These are phyloP conservation scores for Fusarium sp. DNA, from an alignment of 2,329 filamentous ascomycete species.

Conservation along the genomic window DNA sequence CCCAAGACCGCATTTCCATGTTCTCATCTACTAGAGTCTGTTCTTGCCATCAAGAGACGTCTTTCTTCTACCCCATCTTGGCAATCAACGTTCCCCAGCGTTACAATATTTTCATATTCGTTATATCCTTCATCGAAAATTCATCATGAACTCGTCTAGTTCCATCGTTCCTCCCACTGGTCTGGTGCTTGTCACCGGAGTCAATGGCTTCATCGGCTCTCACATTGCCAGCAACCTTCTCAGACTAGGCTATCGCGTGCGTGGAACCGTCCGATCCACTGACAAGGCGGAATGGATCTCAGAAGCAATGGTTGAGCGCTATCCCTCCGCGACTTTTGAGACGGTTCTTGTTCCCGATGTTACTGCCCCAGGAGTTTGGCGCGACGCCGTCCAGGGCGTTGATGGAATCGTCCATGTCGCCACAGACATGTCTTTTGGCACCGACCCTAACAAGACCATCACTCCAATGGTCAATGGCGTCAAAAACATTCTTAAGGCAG, in stretches of 20 bases:
- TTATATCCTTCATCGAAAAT: neutral
- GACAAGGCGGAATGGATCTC: neutral
- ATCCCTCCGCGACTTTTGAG: neutral
- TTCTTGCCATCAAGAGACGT: no score
- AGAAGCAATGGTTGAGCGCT: neutral
- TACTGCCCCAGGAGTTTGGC: neutral
- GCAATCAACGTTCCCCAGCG: no score
- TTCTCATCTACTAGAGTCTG: no score
- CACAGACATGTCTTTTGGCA: neutral
- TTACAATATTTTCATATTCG: no score
- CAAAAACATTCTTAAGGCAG: neutral
- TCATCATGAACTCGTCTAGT: neutral
- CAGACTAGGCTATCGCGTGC: neutral
- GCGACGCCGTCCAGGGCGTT: neutral
- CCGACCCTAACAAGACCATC: constrained; percentile 1
- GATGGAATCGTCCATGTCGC: constrained; percentile 4
- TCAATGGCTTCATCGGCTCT: constrained; percentile 8
- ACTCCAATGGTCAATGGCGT: neutral
- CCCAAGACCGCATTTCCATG: no score
- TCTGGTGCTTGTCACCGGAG: neutral
- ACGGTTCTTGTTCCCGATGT: neutral
- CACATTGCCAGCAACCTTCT: neutral
- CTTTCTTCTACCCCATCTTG: no score
- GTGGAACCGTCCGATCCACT: neutral
- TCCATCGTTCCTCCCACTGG: constrained; percentile 2